A percentile compares a stretch with the other conserved stretches of the same genome.
Conservation (phyloP, 2,329 filamentous ascomycete genomes). For the Exophiala xenobiotica region DNA sequence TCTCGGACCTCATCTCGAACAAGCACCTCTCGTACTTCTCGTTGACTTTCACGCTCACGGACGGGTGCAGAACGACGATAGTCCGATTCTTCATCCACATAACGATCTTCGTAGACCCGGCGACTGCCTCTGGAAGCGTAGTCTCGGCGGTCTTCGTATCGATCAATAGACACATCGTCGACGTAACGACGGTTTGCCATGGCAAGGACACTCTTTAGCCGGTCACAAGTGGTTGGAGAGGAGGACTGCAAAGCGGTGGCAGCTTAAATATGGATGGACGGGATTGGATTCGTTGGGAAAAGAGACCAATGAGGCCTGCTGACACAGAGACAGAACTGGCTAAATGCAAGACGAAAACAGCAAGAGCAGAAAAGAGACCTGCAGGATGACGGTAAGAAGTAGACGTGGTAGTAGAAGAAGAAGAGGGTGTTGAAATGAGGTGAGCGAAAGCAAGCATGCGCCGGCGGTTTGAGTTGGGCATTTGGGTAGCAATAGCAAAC, state of each 20-base stretch:
- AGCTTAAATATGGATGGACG: too few relatives aligned
- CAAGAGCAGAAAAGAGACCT: neutral
- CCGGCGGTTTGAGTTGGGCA: neutral
- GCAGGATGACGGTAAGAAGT: neutral
- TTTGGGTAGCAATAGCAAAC: constrained; percentile 2
- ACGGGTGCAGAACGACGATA: constrained; percentile 46
- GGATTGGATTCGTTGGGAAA: too few relatives aligned
- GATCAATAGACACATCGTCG: constrained; percentile 40
- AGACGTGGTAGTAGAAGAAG: neutral
- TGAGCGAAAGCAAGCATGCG: neutral
- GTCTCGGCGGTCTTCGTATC: constrained; percentile 50
- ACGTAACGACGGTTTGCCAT: constrained; percentile 49
- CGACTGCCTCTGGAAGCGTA: constrained; percentile 44
- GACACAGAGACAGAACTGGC: neutral
- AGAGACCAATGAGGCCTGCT: neutral
- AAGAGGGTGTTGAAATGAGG: neutral
- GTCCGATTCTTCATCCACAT: constrained; percentile 50
- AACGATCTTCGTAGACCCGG: constrained; percentile 48
- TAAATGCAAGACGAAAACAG: neutral
- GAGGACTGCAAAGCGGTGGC: neutral
- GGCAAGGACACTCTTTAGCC: constrained; percentile 1
- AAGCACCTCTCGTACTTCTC: constrained; percentile 39
- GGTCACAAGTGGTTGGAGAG: neutral
- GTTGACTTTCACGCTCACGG: constrained; percentile 39
- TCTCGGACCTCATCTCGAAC: constrained; percentile 27